A percentile compares a stretch with the other conserved stretches of the same genome.
phyloP scores from a whole-genome alignment of 352 stramenopile genomes.

The Phytopythium kandeliae region DNA sequence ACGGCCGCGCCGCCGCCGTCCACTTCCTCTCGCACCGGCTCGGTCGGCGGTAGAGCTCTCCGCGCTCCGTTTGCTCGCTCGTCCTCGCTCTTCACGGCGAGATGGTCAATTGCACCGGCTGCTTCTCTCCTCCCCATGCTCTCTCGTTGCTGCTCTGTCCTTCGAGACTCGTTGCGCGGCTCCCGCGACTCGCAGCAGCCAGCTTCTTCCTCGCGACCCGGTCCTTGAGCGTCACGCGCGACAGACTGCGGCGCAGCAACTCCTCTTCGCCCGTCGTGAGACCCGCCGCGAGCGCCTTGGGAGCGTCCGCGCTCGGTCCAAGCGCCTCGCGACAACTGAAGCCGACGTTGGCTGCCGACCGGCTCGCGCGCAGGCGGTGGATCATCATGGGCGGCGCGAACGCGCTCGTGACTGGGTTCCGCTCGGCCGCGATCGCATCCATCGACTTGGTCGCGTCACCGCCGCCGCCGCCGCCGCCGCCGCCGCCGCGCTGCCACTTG shows the following conservation, averaged over 20 bases:
- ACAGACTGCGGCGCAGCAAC: conserved; percentile 54
- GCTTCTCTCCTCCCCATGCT: conserved; percentile 9
- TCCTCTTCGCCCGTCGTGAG: conserved; percentile 30
- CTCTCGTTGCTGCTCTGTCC: not conserved
- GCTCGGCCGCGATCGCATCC: conserved; percentile 27
- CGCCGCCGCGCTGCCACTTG: conserved; percentile 37
- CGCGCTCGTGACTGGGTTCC: conserved; percentile 42
- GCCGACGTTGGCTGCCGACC: not conserved
- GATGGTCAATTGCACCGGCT: conserved; percentile 50
- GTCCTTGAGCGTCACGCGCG: conserved; percentile 46
- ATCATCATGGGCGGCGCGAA: conserved; percentile 36
- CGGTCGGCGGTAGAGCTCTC: conserved; percentile 5
- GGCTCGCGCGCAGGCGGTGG: conserved; percentile 1
- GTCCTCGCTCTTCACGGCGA: conserved; percentile 27
- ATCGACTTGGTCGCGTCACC: conserved; percentile 23
- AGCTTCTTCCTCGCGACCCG: conserved; percentile 37
- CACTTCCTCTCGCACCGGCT: conserved; percentile 38
- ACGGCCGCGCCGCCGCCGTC: conserved; percentile 48
- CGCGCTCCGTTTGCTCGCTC: not conserved
- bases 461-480: too few species aligned
- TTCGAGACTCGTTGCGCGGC: too few species aligned
- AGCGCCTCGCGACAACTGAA: not conserved
- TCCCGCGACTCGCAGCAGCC: not conserved
- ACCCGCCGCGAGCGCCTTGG: not conserved
- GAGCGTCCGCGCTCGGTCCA: not conserved